These are phyloP conservation scores for Madurella mycetomatis DNA, from an alignment of 2,329 filamentous ascomycete species.

Conservation along the genomic window DNA sequence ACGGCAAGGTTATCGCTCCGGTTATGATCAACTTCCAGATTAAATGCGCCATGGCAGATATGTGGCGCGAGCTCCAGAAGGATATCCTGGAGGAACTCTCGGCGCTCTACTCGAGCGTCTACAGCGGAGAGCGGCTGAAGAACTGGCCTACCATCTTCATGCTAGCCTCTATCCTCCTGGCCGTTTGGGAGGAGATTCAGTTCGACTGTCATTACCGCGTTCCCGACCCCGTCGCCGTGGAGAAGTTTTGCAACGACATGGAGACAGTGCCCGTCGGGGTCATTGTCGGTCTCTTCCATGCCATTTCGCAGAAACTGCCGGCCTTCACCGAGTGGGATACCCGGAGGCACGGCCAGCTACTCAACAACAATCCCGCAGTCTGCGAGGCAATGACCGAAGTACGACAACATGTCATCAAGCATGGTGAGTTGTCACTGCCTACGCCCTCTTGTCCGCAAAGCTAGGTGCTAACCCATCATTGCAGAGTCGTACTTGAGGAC, in stretches of 20 bases:
- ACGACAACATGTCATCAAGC: slow-evolving; percentile 83
- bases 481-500: slow-evolving; percentile 81
- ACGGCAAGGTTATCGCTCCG: slow-evolving; percentile 83
- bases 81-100: slow-evolving; percentile 94
- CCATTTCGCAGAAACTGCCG: slow-evolving; percentile 94
- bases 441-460: too few species aligned
- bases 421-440: slow-evolving; percentile 63
- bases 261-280: slow-evolving; percentile 93
- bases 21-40: slow-evolving; percentile 99
- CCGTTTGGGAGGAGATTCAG: slow-evolving; percentile 98
- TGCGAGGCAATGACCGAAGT: slow-evolving; percentile 97
- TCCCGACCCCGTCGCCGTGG: slow-evolving; percentile 74
- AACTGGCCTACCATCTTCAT: slow-evolving; percentile 99
- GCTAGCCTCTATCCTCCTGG: slow-evolving; percentile 84
- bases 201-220: slow-evolving; percentile 97
- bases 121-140: slow-evolving; percentile 94
- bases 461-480: slow-evolving; percentile 37
- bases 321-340: slow-evolving; percentile 94
- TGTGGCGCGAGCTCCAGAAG: slow-evolving; percentile 97
- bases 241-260: slow-evolving; percentile 97
- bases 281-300: slow-evolving; percentile 93
- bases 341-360: slow-evolving; percentile 79
- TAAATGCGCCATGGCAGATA: slow-evolving; percentile 93
- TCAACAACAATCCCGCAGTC: slow-evolving; percentile 86
- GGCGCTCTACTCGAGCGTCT: slow-evolving; percentile 90